Percentiles rank a stretch among this genome's conserved stretches.
phyloP scores from a whole-genome alignment of 2,329 filamentous ascomycete species.

The Teratosphaeria destructans region DNA sequence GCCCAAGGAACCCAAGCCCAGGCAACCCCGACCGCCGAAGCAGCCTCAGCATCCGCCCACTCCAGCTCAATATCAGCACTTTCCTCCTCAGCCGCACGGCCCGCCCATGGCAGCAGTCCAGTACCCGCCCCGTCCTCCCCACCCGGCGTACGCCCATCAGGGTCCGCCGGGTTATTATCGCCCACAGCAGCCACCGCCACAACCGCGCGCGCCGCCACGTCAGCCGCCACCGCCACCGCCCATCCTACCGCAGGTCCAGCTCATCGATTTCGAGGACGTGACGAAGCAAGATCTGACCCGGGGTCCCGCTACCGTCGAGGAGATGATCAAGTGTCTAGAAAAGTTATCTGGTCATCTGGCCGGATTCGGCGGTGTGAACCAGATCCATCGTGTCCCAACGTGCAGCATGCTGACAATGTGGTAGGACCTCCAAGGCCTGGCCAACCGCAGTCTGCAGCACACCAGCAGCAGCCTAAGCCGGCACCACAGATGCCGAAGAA shows the following conservation, averaged over 20 bases:
- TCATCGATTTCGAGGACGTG: slow-evolving; percentile 11
- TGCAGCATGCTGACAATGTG: neutral
- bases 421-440: neutral
- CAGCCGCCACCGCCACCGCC: neutral
- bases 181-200: neutral
- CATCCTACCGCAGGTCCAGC: slow-evolving; percentile 4
- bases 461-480: slow-evolving; percentile 4
- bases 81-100: slow-evolving; percentile 3
- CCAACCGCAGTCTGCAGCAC: neutral
- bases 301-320: slow-evolving; percentile 11
- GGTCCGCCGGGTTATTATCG: neutral
- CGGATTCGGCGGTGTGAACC: slow-evolving; percentile 18
- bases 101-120: slow-evolving; percentile 9
- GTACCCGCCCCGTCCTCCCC: neutral
- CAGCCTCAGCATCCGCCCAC: neutral
- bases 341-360: slow-evolving; percentile 16
- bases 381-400: neutral
- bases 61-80: slow-evolving; percentile 3
- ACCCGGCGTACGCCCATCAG: neutral
- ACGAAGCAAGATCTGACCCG: slow-evolving; percentile 9
- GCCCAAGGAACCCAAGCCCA: neutral
- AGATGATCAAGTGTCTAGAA: slow-evolving; percentile 19
- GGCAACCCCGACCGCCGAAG: neutral
- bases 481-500: slow-evolving; percentile 3
- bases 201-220: neutral